phyloP scores from a whole-genome alignment of 495 filamentous ascomycete species.

The Sphaerosporella brunnea region DNA sequence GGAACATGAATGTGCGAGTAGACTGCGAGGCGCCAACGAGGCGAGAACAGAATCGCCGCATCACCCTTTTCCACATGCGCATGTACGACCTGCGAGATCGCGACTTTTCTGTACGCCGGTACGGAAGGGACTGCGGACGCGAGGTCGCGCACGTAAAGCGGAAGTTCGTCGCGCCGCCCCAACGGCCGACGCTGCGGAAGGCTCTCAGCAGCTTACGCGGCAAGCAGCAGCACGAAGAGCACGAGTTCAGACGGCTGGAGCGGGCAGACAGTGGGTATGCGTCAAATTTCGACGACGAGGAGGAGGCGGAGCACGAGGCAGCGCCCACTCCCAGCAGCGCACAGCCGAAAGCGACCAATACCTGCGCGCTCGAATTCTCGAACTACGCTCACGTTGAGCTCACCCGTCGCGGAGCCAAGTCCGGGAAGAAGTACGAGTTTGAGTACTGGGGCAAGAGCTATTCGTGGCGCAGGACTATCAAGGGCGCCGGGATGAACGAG shows the following conservation, averaged over 20 bases:
- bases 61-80: conserved; percentile 83
- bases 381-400: conserved; percentile 93
- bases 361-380: conserved; percentile 77
- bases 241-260: conserved; percentile 18
- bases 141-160: conserved; percentile 77
- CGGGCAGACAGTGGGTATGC: conserved; percentile 44
- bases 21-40: conserved; percentile 47
- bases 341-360: conserved; percentile 33
- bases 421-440: conserved; percentile 66
- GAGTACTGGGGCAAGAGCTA: conserved; percentile 84
- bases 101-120: conserved; percentile 79
- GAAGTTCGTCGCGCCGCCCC: conserved; percentile 38
- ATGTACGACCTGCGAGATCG: conserved; percentile 83
- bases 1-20: conserved; percentile 92
- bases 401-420: conserved; percentile 48
- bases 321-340: conserved; percentile 20
- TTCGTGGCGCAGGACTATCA: conserved; percentile 59
- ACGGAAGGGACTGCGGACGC: conserved; percentile 80
- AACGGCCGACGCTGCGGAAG: conserved; percentile 56
- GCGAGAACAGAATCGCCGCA: conserved; percentile 35
- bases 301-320: conserved; percentile 30
- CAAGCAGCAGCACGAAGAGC: conserved; percentile 37
- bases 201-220: conserved; percentile 50
- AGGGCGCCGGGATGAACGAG: conserved; percentile 35
- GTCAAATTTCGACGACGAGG: conserved; percentile 30